phyloP scores from a whole-genome alignment of 1,284 basidiomycete genomes.

The Phaffia rhodozyma region DNA sequence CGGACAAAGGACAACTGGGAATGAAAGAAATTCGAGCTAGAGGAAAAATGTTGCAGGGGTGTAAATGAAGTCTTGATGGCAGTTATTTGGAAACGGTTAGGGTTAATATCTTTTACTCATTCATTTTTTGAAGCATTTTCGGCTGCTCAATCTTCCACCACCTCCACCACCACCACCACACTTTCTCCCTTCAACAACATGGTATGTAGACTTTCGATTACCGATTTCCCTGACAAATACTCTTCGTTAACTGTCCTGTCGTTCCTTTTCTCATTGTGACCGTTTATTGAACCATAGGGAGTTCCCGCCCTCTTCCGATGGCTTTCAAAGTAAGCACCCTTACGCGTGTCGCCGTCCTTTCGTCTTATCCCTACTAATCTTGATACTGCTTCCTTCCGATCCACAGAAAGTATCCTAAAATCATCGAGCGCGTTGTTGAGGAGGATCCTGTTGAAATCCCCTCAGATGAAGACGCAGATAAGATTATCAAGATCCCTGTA shows the following conservation, averaged over 20 bases:
- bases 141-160: not conserved
- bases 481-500: slow-evolving; percentile 60
- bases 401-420: slow-evolving; percentile 73
- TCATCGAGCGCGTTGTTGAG: slow-evolving; percentile 69
- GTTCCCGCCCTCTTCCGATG: slow-evolving; percentile 88
- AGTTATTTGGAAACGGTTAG: not conserved
- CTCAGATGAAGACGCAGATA: slow-evolving; percentile 45
- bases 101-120: not conserved
- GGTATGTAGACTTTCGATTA: not conserved
- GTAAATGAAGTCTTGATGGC: not conserved
- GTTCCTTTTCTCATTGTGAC: not conserved
- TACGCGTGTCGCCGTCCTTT: not conserved
- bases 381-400: not conserved
- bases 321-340: slow-evolving; percentile 54
- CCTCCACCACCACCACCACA: not conserved
- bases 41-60: not conserved
- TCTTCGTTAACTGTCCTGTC: not conserved
- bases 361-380: not conserved
- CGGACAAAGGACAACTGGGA: not conserved
- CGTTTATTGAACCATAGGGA: slow-evolving; percentile 45
- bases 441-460: slow-evolving; percentile 60
- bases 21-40: not conserved
- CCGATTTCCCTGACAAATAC: not conserved
- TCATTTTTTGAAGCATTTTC: not conserved
- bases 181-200: not conserved